Evolutionary conservation across 306 rosid genomes (phyloP), one percentile per base, ranked within the genome.

Genomic region (Styphnolobium japonicum): DNA sequence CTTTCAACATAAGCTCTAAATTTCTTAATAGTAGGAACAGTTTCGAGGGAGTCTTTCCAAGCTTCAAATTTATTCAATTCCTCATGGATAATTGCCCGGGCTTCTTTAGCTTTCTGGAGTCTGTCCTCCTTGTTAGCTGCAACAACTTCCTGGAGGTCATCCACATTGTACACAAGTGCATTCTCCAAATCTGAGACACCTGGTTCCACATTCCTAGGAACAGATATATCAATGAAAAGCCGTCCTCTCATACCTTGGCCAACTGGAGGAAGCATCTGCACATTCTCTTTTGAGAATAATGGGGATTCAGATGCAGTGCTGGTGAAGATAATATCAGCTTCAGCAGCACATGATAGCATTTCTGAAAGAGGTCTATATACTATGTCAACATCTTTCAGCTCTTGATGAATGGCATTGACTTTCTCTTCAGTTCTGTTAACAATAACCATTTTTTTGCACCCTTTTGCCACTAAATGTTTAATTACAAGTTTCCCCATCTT

Each of bases 401-500:
- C 98, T 69, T 73, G 64, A 18, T 71, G 9, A 61, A 95, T 76
- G 37, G 92, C 89, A 10, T 88, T 46, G 16, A 95, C 97, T 81
- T 76, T 88, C 55, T 92, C 90, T 70, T 88, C 91, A 11, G 88
- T 85, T 81, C 97, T 88, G 79, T 95, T 95, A 53, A 92, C 92
- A 61, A 92, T 84, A 51, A 95, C 91, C 88, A 95, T 87, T 22
- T 81, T 80, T 70, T 25, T 85, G 77, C 96, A 95, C 60, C 98
- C 97, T 86, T 95, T 92, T n/a, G 98, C 92, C 5, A 64, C 85
- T 68, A 95, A 85, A 83, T 95, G 97, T 66, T 90, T 95, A 19
- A 95, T 92, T 81, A 92, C 92, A 7, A 95, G 97, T 49, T 90
- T 95, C 15, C 98, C 98, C 98, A 95, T 94, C 85, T 92, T 94